Conservation (phyloP, 371 early-diverging fungal genomes). For the Nosema muscidifuracis region DNA sequence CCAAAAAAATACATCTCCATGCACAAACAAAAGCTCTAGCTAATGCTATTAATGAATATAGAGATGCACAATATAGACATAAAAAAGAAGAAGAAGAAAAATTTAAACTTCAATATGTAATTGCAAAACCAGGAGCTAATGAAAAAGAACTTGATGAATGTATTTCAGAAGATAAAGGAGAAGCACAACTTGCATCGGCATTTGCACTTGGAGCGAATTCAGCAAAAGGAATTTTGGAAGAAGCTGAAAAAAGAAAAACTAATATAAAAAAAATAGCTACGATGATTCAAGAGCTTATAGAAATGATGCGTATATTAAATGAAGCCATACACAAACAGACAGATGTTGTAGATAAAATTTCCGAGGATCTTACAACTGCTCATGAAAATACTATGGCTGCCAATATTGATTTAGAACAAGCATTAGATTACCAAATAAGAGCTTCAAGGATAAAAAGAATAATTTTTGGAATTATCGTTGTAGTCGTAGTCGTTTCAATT, state of each 20-base stretch:
- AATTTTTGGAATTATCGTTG: slow-evolving; percentile 16
- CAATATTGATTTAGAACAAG: slow-evolving; percentile 57
- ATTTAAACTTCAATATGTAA: slow-evolving; percentile 58
- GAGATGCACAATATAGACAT: slow-evolving; percentile 41
- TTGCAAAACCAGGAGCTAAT: slow-evolving; percentile 62
- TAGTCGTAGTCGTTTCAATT: slow-evolving; percentile 13
- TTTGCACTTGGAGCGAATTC: slow-evolving; percentile 53
- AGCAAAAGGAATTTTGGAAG: slow-evolving; percentile 46
- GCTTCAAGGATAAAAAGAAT: slow-evolving; percentile 53
- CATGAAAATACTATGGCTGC: slow-evolving; percentile 57
- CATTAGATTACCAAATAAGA: slow-evolving; percentile 56
- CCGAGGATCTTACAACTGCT: slow-evolving; percentile 40
- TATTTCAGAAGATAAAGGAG: slow-evolving; percentile 14
- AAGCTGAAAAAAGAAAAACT: slow-evolving; percentile 54
- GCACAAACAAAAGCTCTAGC: slow-evolving; percentile 51
- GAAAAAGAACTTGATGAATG: slow-evolving; percentile 59
- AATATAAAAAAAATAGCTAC: slow-evolving; percentile 54
- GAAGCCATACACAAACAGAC: slow-evolving; percentile 46
- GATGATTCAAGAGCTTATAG: slow-evolving; percentile 53
- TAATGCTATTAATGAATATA: slow-evolving; percentile 43
- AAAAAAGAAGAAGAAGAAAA: slow-evolving; percentile 56
- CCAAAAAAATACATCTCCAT: slow-evolving; percentile 47
- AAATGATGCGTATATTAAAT: slow-evolving; percentile 58
- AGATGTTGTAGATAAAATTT: slow-evolving; percentile 57
- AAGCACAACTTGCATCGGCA: slow-evolving; percentile 49